Percentiles rank a stretch among this genome's conserved stretches.
Conservation (phyloP, 78 protist species). For the Emiliania huxleyi region DNA sequence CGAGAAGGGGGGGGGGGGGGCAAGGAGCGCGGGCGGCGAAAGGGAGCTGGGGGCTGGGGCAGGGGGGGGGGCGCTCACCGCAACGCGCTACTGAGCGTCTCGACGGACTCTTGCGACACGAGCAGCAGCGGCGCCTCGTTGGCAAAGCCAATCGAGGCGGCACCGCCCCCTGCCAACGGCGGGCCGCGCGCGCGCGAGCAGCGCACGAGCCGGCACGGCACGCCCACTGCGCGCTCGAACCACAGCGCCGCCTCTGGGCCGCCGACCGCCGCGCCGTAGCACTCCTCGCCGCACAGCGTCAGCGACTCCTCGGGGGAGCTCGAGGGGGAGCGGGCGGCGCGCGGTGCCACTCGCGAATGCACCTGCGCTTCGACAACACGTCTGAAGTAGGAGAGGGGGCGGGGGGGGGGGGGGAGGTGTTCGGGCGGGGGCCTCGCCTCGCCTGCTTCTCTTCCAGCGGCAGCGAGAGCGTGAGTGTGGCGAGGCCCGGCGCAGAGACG, state of each 20-base stretch:
- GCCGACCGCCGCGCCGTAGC: not conserved
- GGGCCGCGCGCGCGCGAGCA: not conserved
- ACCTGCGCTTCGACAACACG: too few relatives aligned
- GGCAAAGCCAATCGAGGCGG: slow-evolving; percentile 16
- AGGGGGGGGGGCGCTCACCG: not conserved
- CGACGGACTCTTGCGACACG: not conserved
- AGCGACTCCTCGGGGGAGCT: too few relatives aligned
- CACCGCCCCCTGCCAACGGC: too few relatives aligned
- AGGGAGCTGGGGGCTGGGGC: too few relatives aligned
- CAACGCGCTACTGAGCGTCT: not conserved
- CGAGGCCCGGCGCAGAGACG: not conserved
- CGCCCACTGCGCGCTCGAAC: not conserved
- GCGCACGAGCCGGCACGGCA: not conserved
- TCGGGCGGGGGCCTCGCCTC: too few relatives aligned
- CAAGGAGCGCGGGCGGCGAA: too few relatives aligned
- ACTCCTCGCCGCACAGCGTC: not conserved
- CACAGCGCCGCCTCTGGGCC: not conserved
- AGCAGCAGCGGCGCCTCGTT: slow-evolving; percentile 46
- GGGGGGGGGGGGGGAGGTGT: too few relatives aligned
- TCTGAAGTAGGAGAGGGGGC: too few relatives aligned
- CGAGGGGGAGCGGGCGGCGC: too few relatives aligned
- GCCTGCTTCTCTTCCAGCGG: not conserved
- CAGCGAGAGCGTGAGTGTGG: not conserved
- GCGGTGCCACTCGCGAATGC: too few relatives aligned
- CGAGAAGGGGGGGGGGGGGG: too few relatives aligned